phyloP scores from a whole-genome alignment of 257 asterid species.

The Nicotiana obtusifolia region DNA sequence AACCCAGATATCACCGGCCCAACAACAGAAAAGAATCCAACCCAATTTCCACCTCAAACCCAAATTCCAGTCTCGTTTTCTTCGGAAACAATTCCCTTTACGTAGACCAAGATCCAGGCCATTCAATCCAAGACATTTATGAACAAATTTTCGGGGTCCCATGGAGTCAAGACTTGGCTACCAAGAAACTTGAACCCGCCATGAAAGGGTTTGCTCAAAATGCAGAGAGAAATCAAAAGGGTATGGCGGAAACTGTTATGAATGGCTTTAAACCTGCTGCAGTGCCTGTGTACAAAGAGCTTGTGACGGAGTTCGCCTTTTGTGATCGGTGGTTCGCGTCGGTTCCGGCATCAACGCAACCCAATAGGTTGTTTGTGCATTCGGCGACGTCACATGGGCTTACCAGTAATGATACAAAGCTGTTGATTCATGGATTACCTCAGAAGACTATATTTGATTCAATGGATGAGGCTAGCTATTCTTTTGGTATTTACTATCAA shows the following conservation, averaged over 20 bases:
- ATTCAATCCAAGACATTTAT: constrained; percentile 49
- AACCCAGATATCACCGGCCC: constrained; percentile 67
- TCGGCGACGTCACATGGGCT: constrained; percentile 66
- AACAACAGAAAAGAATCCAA: constrained; percentile 51
- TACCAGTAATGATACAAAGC: constrained; percentile 29
- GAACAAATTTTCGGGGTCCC: constrained; percentile 51
- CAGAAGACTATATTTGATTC: constrained; percentile 76
- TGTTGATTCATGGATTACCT: constrained; percentile 50
- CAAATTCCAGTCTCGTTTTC: constrained; percentile 21
- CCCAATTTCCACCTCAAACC: constrained; percentile 40
- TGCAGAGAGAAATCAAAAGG: constrained; percentile 38
- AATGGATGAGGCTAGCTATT: constrained; percentile 41
- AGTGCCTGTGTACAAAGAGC: constrained; percentile 43
- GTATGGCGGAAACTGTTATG: constrained; percentile 55
- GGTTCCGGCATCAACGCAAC: constrained; percentile 74
- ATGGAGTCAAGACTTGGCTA: constrained; percentile 32
- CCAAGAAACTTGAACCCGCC: constrained; percentile 22
- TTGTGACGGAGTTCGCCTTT: constrained; percentile 56
- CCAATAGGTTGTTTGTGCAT: constrained; percentile 51
- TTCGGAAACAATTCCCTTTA: constrained; percentile 34
- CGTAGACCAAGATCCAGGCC: constrained; percentile 73
- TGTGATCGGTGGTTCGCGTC: constrained; percentile 78
- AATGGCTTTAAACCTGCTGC: constrained; percentile 55
- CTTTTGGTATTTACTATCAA: constrained; percentile 64
- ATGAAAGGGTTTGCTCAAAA: constrained; percentile 66